Percentiles rank a stretch among this genome's conserved stretches.
Conservation (phyloP, 768 basidiomycete species). For the Daedaleopsis nitida region DNA sequence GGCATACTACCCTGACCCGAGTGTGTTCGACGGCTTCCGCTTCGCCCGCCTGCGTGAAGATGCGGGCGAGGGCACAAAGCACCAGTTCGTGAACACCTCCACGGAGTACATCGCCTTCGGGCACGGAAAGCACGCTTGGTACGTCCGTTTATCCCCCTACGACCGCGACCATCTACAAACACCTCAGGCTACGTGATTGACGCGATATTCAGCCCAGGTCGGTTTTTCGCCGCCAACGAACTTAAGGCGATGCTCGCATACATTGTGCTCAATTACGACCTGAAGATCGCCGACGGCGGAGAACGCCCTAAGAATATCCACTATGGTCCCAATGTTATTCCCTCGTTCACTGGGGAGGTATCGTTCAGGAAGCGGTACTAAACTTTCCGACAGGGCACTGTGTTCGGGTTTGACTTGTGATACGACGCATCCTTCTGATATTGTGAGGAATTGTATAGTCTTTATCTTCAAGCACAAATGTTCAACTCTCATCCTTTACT, state of each 20-base stretch:
- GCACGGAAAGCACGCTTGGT: conserved; percentile 22
- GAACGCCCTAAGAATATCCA: no score
- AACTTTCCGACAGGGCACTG: background rate
- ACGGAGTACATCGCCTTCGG: conserved; percentile 17
- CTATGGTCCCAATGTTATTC: background rate
- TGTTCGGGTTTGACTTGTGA: no score
- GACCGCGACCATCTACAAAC: background rate
- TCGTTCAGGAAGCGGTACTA: no score
- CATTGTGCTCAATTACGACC: conserved; percentile 34
- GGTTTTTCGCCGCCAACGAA: conserved; percentile 36
- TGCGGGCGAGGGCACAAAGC: conserved; percentile 16
- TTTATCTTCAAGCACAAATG: no score
- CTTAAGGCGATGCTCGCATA: conserved; percentile 36
- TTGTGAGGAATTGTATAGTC: no score
- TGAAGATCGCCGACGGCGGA: conserved; percentile 21
- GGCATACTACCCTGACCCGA: conserved; percentile 35
- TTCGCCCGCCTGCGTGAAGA: conserved; percentile 32
- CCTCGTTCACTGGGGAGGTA: no score
- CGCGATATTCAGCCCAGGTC: conserved; percentile 31
- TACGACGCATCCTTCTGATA: no score
- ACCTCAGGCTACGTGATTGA: background rate
- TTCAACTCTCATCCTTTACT: no score
- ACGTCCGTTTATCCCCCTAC: background rate
- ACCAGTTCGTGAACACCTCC: conserved; percentile 15
- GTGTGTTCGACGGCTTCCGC: conserved; percentile 45